These are phyloP conservation scores for Kingdonia uniflora DNA, from an alignment of 164 flowering plant species.

Conservation along the genomic window DNA sequence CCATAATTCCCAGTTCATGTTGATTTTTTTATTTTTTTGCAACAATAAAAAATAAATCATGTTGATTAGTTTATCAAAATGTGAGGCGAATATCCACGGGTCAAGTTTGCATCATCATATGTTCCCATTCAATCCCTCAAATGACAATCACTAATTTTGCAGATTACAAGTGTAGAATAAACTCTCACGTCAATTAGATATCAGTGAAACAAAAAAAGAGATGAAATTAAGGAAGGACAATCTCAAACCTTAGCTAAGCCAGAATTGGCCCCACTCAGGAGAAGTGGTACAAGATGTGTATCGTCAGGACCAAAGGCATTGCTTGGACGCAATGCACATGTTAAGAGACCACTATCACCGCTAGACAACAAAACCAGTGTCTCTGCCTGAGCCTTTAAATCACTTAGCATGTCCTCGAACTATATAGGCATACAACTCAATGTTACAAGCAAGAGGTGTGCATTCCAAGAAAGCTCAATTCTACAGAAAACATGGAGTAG, in stretches of 20 bases:
- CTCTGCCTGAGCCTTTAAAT: slow-evolving; percentile 84
- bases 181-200: too few species aligned
- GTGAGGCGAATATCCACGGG: too few species aligned
- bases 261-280: slow-evolving; percentile 46
- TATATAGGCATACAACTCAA: slow-evolving; percentile 28
- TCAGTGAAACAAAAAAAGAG: too few species aligned
- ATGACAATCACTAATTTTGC: too few species aligned
- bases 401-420: slow-evolving; percentile 47
- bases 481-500: not conserved
- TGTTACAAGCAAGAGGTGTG: not conserved
- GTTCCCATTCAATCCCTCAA: too few species aligned
- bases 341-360: slow-evolving; percentile 53
- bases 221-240: too few species aligned
- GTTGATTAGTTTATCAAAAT: too few species aligned
- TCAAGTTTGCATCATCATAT: too few species aligned
- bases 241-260: slow-evolving; percentile 59
- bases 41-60: too few species aligned
- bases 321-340: slow-evolving; percentile 85
- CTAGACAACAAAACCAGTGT: slow-evolving; percentile 58
- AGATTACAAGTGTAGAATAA: too few species aligned
- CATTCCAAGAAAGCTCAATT: slow-evolving; percentile 2
- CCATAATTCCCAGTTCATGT: too few species aligned
- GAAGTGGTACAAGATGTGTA: slow-evolving; percentile 35
- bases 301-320: slow-evolving; percentile 89
- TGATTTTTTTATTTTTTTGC: too few species aligned